Conservation (phyloP, 1,284 basidiomycete species). For the Irpex lacteus region DNA sequence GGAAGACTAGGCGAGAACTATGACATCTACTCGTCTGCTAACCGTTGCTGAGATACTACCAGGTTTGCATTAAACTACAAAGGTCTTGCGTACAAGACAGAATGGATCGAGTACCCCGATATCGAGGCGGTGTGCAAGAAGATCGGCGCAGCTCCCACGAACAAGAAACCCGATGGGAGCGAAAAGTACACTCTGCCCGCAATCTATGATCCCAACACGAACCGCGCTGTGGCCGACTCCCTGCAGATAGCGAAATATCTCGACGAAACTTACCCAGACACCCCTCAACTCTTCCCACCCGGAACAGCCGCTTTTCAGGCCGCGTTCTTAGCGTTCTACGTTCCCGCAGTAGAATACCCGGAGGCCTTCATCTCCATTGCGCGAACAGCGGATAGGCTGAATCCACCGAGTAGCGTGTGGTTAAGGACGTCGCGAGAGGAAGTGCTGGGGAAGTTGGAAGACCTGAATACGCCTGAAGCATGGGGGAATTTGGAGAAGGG, state of each 20-base stretch:
- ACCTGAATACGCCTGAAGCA: conserved; percentile 26
- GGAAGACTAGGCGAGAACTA: conserved; percentile 6
- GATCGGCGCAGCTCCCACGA: conserved; percentile 26
- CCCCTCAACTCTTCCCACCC: conserved; percentile 23
- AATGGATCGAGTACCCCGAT: conserved; percentile 37
- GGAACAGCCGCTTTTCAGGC: conserved; percentile 28
- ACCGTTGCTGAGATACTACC: background rate
- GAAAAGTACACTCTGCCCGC: conserved; percentile 32
- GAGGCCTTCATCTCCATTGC: conserved; percentile 22
- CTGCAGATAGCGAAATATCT: conserved; percentile 31
- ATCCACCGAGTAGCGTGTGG: conserved; percentile 32
- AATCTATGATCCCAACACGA: conserved; percentile 28
- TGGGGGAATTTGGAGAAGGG: conserved; percentile 33
- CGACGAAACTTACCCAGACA: conserved; percentile 31
- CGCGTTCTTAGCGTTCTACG: conserved; percentile 27
- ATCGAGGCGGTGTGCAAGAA: conserved; percentile 28
- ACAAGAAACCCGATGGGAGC: conserved; percentile 20
- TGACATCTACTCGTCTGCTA: background rate
- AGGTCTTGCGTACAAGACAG: conserved; percentile 30
- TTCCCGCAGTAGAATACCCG: background rate
- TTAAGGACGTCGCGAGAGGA: conserved; percentile 35
- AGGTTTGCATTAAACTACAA: conserved; percentile 36
- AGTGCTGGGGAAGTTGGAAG: conserved; percentile 34
- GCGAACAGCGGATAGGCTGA: conserved; percentile 25
- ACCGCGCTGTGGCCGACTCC: conserved; percentile 30